Conservation (phyloP, 768 basidiomycete genomes). For the Hypholoma sublateritium region DNA sequence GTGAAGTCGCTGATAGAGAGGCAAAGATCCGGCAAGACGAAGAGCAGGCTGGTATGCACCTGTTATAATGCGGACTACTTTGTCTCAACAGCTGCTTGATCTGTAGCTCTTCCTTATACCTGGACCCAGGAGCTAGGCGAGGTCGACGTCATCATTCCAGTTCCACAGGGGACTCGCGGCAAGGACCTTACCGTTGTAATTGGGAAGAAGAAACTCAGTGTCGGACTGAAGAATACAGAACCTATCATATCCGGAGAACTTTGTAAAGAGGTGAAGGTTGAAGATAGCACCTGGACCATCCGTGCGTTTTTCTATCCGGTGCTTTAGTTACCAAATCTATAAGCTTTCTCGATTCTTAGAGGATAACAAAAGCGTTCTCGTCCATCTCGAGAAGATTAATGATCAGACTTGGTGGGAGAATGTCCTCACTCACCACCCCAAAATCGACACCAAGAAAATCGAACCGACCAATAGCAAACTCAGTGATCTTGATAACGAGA, state of each 20-base stretch:
- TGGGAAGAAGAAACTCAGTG: conserved; percentile 78
- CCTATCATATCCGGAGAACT: conserved; percentile 88
- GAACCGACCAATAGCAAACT: conserved; percentile 94
- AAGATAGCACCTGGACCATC: conserved; percentile 96
- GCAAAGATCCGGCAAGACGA: conserved; percentile 66
- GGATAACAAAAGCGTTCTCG: conserved; percentile 68
- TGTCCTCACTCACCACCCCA: conserved; percentile 91
- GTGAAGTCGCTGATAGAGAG: conserved; percentile 67
- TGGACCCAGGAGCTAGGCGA: conserved; percentile 93
- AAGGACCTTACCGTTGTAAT: conserved; percentile 74
- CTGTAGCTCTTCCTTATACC: conserved; percentile 78
- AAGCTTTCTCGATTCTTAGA: conserved; percentile 40
- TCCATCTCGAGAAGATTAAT: conserved; percentile 88
- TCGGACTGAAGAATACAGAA: conserved; percentile 84
- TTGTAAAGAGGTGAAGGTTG: conserved; percentile 91
- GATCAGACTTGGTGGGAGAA: conserved; percentile 97
- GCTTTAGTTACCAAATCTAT: neutral
- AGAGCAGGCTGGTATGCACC: conserved; percentile 80
- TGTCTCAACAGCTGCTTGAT: conserved; percentile 19
- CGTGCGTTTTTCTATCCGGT: conserved; percentile 50
- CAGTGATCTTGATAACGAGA: conserved; percentile 94
- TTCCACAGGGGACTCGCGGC: conserved; percentile 85
- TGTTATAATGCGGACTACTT: conserved; percentile 14
- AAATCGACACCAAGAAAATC: conserved; percentile 95
- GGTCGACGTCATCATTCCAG: conserved; percentile 78